Conservation (phyloP, 164 flowering plant species). For the Magnolia kwangsiensis region DNA sequence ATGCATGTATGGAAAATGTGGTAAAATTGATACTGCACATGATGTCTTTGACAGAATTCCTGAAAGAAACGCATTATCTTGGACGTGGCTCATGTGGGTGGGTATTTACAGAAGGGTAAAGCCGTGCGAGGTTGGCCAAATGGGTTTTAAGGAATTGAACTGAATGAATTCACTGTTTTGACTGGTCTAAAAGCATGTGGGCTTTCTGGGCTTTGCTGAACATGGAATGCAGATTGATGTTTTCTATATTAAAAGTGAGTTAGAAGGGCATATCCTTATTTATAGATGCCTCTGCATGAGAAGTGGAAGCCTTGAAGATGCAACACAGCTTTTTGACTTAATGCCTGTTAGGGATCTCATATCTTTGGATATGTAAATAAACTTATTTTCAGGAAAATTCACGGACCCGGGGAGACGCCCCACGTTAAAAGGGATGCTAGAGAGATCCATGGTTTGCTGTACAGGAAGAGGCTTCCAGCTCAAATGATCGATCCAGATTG, state of each 20-base stretch:
- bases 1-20: constrained; percentile 68
- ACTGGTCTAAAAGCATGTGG: constrained; percentile 23
- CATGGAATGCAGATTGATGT: constrained; percentile 62
- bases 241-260: constrained; percentile 49
- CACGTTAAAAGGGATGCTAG: constrained; percentile 55
- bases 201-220: constrained; percentile 30
- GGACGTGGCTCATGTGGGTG: constrained; percentile 77
- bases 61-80: constrained; percentile 71
- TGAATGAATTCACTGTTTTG: constrained; percentile 16
- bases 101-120: constrained; percentile 42
- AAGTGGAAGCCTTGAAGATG: constrained; percentile 51
- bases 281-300: constrained; percentile 20
- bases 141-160: constrained; percentile 40
- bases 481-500: constrained; percentile 33
- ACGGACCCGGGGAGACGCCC: constrained; percentile 53
- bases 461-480: constrained; percentile 15
- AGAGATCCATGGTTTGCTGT: constrained; percentile 41
- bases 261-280: constrained; percentile 24
- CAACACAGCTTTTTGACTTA: constrained; percentile 35
- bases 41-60: constrained; percentile 65
- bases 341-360: constrained; percentile 48
- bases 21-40: constrained; percentile 34
- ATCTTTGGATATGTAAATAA: constrained; percentile 45
- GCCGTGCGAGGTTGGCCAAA: constrained; percentile 42
- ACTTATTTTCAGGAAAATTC: constrained; percentile 44